Base-by-base conservation (phyloP, 164 flowering plant genomes). In the Berberis thunbergii region DNA sequence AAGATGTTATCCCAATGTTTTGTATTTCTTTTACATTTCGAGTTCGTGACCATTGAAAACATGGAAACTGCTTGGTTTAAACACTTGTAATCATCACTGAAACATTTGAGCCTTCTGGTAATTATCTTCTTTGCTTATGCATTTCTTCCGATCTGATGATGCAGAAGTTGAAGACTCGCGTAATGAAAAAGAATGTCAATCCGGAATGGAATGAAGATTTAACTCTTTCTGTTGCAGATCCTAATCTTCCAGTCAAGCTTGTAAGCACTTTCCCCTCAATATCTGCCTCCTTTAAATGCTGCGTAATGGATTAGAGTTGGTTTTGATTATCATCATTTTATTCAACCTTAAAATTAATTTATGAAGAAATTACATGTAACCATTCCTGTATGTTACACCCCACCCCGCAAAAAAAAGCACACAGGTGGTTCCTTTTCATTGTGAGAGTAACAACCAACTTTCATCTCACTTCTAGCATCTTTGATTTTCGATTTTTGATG, bases 141-240 rank as follows among this genome's bases (percentile, higher is more conserved):
- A 52, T 7, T 6, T n/a, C 43, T 44, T 4, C 3, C 39, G 54
- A 7, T 7, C n/a, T 44, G 81, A 71, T 74, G 58, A 10, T 70
- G 76, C 94, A 92, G 97, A 90, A 85, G 70, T 44, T 92, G 77
- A 92, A 86, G 78, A 90, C 98, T 52, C 78, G 84, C 4, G 91
- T 85, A n/a, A 68, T 85, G 60, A 83, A 77, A 68, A 76, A 76
- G 56, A 76, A 78, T 64, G 12, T 83, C 40, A 89, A 92, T 67
- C 98, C 98, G 1, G 87, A 84, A 70, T 92, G 98, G 98, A 80
- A 92, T 62, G 98, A 90, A 45, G 87, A 88, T 7, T 75, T 92
- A 4, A 92, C 97, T 38, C 82, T 92, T 38, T 75, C 87, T 41
- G 56, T 92, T 67, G 10, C 71, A 6, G 87, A 89, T 48, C 78